A percentile compares a stretch with the other conserved stretches of the same genome.
phyloP scores from a whole-genome alignment of 345 rosid species.

The Geranium rotundifolium region DNA sequence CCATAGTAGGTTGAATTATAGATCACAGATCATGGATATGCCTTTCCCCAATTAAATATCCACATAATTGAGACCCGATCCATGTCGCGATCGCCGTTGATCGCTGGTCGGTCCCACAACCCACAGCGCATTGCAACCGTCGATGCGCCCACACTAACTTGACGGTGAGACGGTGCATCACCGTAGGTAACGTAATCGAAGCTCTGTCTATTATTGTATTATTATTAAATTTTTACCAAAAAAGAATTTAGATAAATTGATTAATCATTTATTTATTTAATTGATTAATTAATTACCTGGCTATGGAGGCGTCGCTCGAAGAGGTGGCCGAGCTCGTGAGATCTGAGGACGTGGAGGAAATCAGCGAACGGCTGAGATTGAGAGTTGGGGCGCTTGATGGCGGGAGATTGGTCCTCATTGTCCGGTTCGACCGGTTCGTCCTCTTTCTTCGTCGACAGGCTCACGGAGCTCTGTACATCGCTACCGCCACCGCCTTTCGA shows the following conservation, averaged over 20 bases:
- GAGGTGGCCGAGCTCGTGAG: slow-evolving; percentile 38
- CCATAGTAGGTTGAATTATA: background rate
- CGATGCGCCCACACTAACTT: background rate
- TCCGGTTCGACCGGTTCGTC: slow-evolving; percentile 31
- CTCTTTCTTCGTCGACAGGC: slow-evolving; percentile 27
- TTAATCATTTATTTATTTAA: too few species aligned
- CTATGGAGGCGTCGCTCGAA: slow-evolving; percentile 48
- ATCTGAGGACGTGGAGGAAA: slow-evolving; percentile 31
- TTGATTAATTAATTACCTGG: slow-evolving; percentile 35
- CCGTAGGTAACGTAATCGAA: background rate
- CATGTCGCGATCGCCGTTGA: background rate
- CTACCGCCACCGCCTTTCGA: slow-evolving; percentile 18
- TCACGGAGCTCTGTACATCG: slow-evolving; percentile 63
- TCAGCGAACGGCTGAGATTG: slow-evolving; percentile 47
- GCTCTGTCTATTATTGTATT: background rate
- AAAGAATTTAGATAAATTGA: background rate
- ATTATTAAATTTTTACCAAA: too few species aligned
- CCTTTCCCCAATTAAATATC: background rate
- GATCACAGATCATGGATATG: background rate
- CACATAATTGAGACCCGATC: background rate
- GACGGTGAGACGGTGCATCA: background rate
- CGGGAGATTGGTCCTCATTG: slow-evolving; percentile 29
- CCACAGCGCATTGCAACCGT: background rate
- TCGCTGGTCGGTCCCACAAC: background rate
- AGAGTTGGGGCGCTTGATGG: slow-evolving; percentile 9